Conservation (phyloP, 73 alveolate genomes). For the Paramecium pentaurelia region DNA sequence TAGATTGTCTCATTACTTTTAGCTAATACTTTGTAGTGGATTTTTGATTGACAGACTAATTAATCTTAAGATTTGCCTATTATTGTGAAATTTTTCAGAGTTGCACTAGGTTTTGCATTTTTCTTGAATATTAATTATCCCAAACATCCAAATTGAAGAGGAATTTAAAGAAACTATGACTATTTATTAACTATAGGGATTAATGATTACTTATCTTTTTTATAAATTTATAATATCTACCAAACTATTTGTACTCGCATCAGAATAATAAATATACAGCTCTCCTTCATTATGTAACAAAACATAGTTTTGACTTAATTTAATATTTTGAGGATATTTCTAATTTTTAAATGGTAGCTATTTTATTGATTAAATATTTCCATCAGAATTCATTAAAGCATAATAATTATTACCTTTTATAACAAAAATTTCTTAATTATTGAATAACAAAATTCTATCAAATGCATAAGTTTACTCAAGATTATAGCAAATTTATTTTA, state of each 20-base stretch:
- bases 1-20: neutral
- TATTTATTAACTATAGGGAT: neutral
- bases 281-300: neutral
- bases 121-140: neutral
- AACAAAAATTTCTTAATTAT: neutral
- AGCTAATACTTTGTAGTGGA: neutral
- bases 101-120: neutral
- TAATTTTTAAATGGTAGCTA: neutral
- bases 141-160: neutral
- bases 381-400: neutral
- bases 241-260: neutral
- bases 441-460: neutral
- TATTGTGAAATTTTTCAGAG: neutral
- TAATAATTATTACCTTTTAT: neutral
- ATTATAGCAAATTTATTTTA: neutral
- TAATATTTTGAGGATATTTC: neutral
- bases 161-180: neutral
- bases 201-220: neutral
- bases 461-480: neutral
- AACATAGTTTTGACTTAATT: neutral
- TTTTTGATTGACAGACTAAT: neutral
- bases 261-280: neutral
- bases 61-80: neutral
- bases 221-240: neutral
- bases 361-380: neutral